Conservation (phyloP, 1,284 basidiomycete species). For the Puccinia triticina region DNA sequence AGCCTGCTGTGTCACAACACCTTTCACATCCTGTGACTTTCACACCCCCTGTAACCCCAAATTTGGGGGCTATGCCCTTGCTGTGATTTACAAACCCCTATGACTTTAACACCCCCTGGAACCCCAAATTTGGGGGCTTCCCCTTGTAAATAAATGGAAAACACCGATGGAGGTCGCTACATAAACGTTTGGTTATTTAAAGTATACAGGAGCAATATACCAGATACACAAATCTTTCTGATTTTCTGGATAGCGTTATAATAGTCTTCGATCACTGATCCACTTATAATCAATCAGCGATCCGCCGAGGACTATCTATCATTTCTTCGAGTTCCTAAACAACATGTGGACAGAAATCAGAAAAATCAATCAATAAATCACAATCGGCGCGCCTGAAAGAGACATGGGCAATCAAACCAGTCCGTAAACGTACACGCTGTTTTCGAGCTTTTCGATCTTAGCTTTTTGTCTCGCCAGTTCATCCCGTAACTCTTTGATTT, state of each 20-base stretch:
- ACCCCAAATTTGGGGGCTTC: no score
- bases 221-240: background rate
- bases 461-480: slow-evolving; percentile 33
- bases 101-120: no score
- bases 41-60: no score
- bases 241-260: background rate
- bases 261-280: background rate
- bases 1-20: no score
- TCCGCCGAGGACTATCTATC: background rate
- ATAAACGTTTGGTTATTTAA: background rate
- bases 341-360: background rate
- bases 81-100: no score
- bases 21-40: no score
- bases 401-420: background rate
- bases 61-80: no score
- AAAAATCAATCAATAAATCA: background rate
- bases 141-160: no score
- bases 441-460: slow-evolving; percentile 39
- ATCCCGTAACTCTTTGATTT: slow-evolving; percentile 33
- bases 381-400: background rate
- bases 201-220: background rate
- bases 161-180: background rate
- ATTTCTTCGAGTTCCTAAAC: slow-evolving; percentile 9
- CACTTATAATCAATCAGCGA: background rate
- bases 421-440: slow-evolving; percentile 10